Conservation (phyloP, 2,329 filamentous ascomycete genomes). For the Colletotrichum sp. region DNA sequence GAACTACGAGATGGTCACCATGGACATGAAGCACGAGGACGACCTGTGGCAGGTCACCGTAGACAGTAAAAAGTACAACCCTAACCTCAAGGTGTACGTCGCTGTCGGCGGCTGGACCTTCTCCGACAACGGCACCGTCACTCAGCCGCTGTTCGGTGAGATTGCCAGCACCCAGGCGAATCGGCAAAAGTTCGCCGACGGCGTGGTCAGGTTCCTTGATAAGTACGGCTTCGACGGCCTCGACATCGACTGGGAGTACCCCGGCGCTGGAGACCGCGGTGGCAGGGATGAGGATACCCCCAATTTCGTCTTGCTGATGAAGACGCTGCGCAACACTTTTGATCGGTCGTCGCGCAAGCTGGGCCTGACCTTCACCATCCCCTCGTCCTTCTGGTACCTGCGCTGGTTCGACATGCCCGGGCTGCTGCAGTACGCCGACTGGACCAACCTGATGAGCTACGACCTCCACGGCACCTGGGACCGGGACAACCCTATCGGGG, state of each 20-base stretch:
- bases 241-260: constrained; percentile 30
- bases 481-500: constrained; percentile 11
- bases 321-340: constrained; percentile 11
- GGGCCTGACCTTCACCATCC: constrained; percentile 29
- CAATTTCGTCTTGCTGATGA: constrained; percentile 32
- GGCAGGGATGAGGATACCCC: constrained; percentile 38
- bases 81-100: neutral
- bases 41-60: neutral
- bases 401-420: constrained; percentile 27
- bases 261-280: constrained; percentile 38
- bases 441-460: constrained; percentile 39
- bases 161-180: constrained; percentile 27
- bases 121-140: neutral
- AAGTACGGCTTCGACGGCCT: constrained; percentile 30
- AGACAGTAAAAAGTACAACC: neutral
- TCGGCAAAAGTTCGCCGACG: constrained; percentile 24
- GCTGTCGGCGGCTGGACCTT: constrained; percentile 17
- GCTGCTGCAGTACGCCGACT: constrained; percentile 35
- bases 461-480: constrained; percentile 22
- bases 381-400: constrained; percentile 32
- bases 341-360: constrained; percentile 24
- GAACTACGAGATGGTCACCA: constrained; percentile 26
- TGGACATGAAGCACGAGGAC: neutral
- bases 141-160: constrained; percentile 31
- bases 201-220: constrained; percentile 20